These are phyloP conservation scores for Escovopsis sp. DNA, from an alignment of 2,329 filamentous ascomycete genomes.

Conservation along the genomic window DNA sequence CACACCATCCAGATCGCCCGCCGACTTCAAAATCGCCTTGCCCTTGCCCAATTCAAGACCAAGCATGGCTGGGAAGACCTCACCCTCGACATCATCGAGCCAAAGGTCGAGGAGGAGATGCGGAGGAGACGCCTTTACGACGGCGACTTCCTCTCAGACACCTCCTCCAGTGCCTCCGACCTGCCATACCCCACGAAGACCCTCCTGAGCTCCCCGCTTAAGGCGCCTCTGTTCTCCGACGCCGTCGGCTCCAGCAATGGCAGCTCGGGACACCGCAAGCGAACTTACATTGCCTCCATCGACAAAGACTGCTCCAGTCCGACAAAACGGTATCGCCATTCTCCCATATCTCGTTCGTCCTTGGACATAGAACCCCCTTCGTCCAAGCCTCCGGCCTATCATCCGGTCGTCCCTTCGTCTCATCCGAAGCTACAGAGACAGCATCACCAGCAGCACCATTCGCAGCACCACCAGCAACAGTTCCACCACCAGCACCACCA, in stretches of 20 bases:
- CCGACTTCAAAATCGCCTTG: constrained; percentile 82
- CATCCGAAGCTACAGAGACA: constrained; percentile 66
- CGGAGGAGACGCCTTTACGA: constrained; percentile 54
- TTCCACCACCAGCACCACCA: no score
- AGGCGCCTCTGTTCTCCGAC: constrained; percentile 72
- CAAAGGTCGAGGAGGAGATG: constrained; percentile 65
- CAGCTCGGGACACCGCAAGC: constrained; percentile 49
- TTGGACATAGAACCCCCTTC: constrained; percentile 33
- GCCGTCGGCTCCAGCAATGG: constrained; percentile 57
- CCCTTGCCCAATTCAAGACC: constrained; percentile 92
- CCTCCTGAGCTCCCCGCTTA: constrained; percentile 74
- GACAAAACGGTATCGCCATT: constrained; percentile 51
- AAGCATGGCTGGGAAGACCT: constrained; percentile 91
- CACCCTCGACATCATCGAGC: constrained; percentile 72
- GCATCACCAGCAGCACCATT: no score
- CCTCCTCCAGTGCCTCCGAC: constrained; percentile 71
- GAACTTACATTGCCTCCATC: constrained; percentile 44
- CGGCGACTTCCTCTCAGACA: constrained; percentile 70
- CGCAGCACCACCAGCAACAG: no score
- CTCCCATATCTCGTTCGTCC: constrained; percentile 45
- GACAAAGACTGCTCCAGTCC: constrained; percentile 40
- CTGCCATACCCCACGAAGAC: constrained; percentile 51
- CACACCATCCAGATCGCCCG: constrained; percentile 63
- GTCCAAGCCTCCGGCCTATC: constrained; percentile 47
- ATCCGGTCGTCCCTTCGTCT: constrained; percentile 71